phyloP scores from a whole-genome alignment of 1,284 basidiomycete species.

The Grifola frondosa region DNA sequence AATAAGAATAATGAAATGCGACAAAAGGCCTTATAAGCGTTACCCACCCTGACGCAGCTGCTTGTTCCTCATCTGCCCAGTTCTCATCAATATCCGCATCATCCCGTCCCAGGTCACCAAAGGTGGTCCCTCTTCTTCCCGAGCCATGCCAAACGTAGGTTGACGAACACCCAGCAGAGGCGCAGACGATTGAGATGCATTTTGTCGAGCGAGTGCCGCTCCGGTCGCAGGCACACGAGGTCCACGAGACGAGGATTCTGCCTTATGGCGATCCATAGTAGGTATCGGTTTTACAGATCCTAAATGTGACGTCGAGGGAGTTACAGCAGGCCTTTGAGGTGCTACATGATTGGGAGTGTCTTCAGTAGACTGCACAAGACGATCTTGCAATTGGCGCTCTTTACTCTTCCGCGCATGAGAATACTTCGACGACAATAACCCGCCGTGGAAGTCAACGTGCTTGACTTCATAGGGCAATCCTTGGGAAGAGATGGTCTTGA shows the following conservation, averaged over 20 bases:
- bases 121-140: slow-evolving; percentile 16
- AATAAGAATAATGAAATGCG: too few relatives aligned
- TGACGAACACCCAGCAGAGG: slow-evolving; percentile 5
- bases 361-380: background rate
- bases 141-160: slow-evolving; percentile 8
- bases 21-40: too few relatives aligned
- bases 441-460: slow-evolving; percentile 9
- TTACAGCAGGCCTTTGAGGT: background rate
- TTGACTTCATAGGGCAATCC: slow-evolving; percentile 3
- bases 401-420: background rate
- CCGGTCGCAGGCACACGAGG: background rate
- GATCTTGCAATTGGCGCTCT: background rate
- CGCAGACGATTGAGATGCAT: background rate
- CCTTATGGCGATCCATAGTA: background rate
- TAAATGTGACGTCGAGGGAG: background rate
- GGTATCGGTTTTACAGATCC: background rate
- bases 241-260: background rate
- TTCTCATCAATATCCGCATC: slow-evolving; percentile 15
- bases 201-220: too few relatives aligned
- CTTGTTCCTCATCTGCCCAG: slow-evolving; percentile 12
- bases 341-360: background rate
- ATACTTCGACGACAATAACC: slow-evolving; percentile 10
- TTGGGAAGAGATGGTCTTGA: background rate
- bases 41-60: background rate
- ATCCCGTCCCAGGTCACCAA: slow-evolving; percentile 19